Percentiles rank a stretch among this genome's conserved stretches.
Evolutionary conservation across 2,329 filamentous ascomycete genomes (phyloP).

Genomic region (Fusarium marasasianum): DNA sequence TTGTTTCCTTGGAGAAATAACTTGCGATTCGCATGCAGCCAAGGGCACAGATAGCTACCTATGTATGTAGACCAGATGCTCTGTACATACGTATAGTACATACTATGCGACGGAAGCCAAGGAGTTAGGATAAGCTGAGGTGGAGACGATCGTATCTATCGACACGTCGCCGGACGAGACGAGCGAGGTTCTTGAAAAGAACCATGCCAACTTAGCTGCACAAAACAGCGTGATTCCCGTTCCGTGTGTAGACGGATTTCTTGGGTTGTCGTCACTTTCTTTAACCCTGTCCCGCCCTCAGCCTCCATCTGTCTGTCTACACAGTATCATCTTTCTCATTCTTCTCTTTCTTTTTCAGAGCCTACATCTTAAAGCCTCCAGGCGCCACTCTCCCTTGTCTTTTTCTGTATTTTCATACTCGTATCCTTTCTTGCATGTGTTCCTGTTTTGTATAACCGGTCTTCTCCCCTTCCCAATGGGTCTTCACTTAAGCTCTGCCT

Average conservation of each 20-base stretch:
- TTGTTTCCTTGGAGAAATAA: slow-evolving; percentile 13
- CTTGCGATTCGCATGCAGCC: slow-evolving; percentile 11
- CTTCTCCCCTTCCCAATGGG: slow-evolving; percentile 28
- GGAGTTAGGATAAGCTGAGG: slow-evolving; percentile 27
- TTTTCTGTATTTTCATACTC: not conserved
- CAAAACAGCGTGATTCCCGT: slow-evolving; percentile 25
- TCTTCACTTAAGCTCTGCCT: slow-evolving; percentile 38
- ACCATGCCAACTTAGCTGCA: slow-evolving; percentile 18
- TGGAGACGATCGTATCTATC: slow-evolving; percentile 25
- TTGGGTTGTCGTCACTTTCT: slow-evolving; percentile 25
- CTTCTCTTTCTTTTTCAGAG: not conserved
- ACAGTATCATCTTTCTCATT: not conserved
- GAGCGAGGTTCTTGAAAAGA: slow-evolving; percentile 8
- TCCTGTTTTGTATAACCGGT: slow-evolving; percentile 4
- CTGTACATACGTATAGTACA: not conserved
- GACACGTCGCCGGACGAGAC: slow-evolving; percentile 15
- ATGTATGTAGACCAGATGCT: not conserved
- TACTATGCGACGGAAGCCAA: slow-evolving; percentile 1
- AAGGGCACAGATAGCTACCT: not conserved
- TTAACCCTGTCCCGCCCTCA: slow-evolving; percentile 13
- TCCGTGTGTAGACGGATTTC: slow-evolving; percentile 15
- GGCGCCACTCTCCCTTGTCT: slow-evolving; percentile 11
- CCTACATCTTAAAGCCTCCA: slow-evolving; percentile 1
- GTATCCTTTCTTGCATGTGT: slow-evolving; percentile 3
- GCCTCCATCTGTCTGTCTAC: not conserved